Base-by-base conservation (phyloP, 2,329 filamentous ascomycete species). In the Rutstroemia sp. region DNA sequence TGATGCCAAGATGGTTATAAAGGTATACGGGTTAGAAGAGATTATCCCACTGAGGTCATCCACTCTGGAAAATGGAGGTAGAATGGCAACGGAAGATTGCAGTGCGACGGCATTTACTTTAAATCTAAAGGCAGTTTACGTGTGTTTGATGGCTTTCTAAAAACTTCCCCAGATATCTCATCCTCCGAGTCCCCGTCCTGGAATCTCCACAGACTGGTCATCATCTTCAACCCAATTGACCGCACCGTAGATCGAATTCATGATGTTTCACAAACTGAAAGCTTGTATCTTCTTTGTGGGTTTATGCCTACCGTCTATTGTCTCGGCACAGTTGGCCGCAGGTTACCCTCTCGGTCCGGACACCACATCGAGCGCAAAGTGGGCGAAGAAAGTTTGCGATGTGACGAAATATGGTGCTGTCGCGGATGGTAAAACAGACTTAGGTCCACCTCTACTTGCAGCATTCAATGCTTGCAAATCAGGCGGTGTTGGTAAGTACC, bases 321-420 rank as follows among this genome's bases (percentile, higher is more conserved):
- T 42, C 21, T 42, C 45, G 47, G 48, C 57, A 6, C 38, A 49
- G 21, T 38, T 57, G 25, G 47, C 46, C 40, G 17, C 51, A 36
- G 58, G 54, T n/a, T 53, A 57, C 9, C 27, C 60, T 7, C 54
- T 65, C 12, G 64, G 64, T 2, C 64, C 64, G 8, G 60, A 56
- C 6, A 65, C 61, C 3, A 39, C 61, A 17, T 57, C 63, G 21
- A 52, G 21, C n/a, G 25, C 55, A 1, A 65, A 65, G 48, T 45
- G 45, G 40, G 58, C 56, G 9, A 54, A 48, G 16, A 61, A 61
- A 27, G 53, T 71, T 16, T 78, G 75, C 66, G 72, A 73, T 63
- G 74, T 78, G 40, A 68, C 73, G 46, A 63, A 72, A 36, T 76
- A 76, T 61, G 75, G 75, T 10, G 75, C 69, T 16, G 70, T 69